phyloP scores from a whole-genome alignment of 2,329 filamentous ascomycete genomes.

The Colletotrichum zoysiae region DNA sequence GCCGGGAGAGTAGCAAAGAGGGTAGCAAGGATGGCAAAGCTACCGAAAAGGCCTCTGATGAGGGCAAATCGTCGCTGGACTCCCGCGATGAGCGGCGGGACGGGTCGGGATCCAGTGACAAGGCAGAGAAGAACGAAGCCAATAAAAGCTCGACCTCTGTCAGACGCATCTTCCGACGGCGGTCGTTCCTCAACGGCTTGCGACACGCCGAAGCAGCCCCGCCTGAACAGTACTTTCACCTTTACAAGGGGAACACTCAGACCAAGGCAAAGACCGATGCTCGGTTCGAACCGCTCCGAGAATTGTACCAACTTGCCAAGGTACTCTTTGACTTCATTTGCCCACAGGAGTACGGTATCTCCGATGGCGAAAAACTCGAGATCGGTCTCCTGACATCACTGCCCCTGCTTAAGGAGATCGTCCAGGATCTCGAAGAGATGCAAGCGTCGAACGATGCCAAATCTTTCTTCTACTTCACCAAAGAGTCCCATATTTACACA shows the following conservation, averaged over 20 bases:
- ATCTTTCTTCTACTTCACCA: slow-evolving; percentile 98
- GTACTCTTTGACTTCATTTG: slow-evolving; percentile 98
- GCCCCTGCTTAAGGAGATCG: slow-evolving; percentile 94
- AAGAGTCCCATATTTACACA: slow-evolving; percentile 98
- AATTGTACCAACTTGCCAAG: slow-evolving; percentile 94
- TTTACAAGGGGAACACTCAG: slow-evolving; percentile 82
- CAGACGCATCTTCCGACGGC: slow-evolving; percentile 69
- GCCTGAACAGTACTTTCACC: slow-evolving; percentile 85
- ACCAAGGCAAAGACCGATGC: slow-evolving; percentile 85
- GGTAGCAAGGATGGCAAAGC: slow-evolving; percentile 52
- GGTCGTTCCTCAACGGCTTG: slow-evolving; percentile 69
- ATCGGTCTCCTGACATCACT: slow-evolving; percentile 95
- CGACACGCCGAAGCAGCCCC: slow-evolving; percentile 67
- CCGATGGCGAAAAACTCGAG: slow-evolving; percentile 96
- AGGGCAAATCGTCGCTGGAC: slow-evolving; percentile 55
- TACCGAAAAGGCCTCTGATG: slow-evolving; percentile 55
- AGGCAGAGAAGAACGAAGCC: slow-evolving; percentile 55
- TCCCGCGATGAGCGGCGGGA: slow-evolving; percentile 49
- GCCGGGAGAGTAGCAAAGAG: slow-evolving; percentile 44
- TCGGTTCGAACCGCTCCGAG: slow-evolving; percentile 87
- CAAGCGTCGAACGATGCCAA: slow-evolving; percentile 95
- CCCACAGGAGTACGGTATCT: slow-evolving; percentile 97
- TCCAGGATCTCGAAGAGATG: slow-evolving; percentile 95
- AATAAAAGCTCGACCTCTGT: slow-evolving; percentile 50
- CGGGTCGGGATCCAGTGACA: slow-evolving; percentile 54